phyloP scores from a whole-genome alignment of 78 protist species.

The Dictyostelium brefeldianum region DNA sequence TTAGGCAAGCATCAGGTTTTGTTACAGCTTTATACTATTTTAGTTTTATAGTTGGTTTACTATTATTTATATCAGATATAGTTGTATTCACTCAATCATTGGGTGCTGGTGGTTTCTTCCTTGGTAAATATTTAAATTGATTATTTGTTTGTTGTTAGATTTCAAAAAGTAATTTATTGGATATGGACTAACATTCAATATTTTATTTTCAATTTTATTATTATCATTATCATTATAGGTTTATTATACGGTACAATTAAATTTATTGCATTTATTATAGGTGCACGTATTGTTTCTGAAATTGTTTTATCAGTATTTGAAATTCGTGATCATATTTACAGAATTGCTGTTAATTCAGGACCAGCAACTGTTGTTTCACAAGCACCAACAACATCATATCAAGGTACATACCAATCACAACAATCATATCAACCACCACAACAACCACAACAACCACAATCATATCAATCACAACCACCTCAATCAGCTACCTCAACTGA shows the following conservation, averaged over 20 bases:
- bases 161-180: not conserved
- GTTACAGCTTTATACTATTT: slow-evolving; percentile 59
- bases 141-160: not conserved
- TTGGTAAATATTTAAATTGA: slow-evolving; percentile 23
- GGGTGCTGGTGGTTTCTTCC: slow-evolving; percentile 78
- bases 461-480: slow-evolving; percentile 11
- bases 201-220: too few relatives aligned
- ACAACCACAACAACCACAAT: slow-evolving; percentile 2
- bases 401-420: slow-evolving; percentile 19
- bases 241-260: slow-evolving; percentile 8
- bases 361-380: not conserved
- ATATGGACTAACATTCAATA: not conserved
- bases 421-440: slow-evolving; percentile 8
- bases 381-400: not conserved
- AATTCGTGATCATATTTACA: slow-evolving; percentile 62
- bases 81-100: not conserved
- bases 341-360: not conserved
- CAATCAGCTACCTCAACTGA: slow-evolving; percentile 12
- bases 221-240: not conserved
- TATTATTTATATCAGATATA: slow-evolving; percentile 31
- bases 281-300: slow-evolving; percentile 34
- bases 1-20: slow-evolving; percentile 73
- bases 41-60: slow-evolving; percentile 13
- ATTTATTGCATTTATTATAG: slow-evolving; percentile 21
- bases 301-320: slow-evolving; percentile 46